phyloP scores from a whole-genome alignment of 225 moss, liverwort and hornwort species.

The Straminergon stramineum region DNA sequence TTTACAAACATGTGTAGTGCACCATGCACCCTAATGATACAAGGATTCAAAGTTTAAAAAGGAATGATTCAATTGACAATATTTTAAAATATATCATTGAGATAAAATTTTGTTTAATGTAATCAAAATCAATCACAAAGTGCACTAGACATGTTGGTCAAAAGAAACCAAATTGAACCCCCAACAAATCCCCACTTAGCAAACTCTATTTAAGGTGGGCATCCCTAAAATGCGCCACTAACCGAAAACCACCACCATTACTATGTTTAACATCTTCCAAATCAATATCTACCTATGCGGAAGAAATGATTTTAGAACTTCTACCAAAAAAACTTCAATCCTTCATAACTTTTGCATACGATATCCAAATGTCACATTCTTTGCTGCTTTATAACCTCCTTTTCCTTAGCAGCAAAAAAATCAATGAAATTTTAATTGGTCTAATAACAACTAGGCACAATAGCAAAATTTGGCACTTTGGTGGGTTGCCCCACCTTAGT shows the following conservation, averaged over 20 bases:
- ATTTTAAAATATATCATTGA: too few species aligned
- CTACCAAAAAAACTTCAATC: background rate
- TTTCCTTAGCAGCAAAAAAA: background rate
- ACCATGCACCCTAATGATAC: rapidly evolving
- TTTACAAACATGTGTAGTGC: too few species aligned
- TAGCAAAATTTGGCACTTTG: background rate
- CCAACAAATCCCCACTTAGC: background rate
- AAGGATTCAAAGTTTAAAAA: background rate
- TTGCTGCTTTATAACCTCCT: rapidly evolving
- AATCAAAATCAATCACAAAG: rapidly evolving
- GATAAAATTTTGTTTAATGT: rapidly evolving
- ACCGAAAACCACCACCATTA: rapidly evolving
- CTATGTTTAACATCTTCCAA: rapidly evolving
- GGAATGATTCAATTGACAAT: background rate
- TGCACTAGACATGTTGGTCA: background rate
- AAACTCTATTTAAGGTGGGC: rapidly evolving
- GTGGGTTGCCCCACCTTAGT: rapidly evolving
- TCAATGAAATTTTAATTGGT: rapidly evolving
- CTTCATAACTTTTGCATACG: background rate
- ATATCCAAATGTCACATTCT: rapidly evolving
- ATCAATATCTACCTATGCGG: rapidly evolving
- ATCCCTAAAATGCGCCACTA: rapidly evolving
- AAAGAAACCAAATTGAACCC: background rate
- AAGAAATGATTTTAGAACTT: background rate
- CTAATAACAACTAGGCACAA: background rate